Percentiles rank a stretch among this genome's conserved stretches.
These are phyloP conservation scores for Sphagnum fallax DNA, from an alignment of 228 moss, liverwort and hornwort genomes.

Conservation along the genomic window DNA sequence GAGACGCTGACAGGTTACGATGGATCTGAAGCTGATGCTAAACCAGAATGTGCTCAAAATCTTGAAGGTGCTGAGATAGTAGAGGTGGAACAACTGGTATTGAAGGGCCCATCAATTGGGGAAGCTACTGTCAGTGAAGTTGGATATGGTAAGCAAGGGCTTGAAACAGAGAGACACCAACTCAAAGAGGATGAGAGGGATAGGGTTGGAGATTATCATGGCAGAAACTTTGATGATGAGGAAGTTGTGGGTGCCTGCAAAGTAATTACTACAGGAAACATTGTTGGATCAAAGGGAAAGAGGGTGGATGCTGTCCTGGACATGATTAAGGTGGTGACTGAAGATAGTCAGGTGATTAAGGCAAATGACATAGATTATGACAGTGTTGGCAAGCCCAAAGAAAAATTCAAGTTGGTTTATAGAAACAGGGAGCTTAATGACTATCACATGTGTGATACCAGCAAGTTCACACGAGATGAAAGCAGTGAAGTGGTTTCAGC, in stretches of 20 bases:
- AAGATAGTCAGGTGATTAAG: slow-evolving; percentile 3
- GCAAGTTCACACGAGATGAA: slow-evolving; percentile 9
- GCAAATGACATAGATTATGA: slow-evolving; percentile 10
- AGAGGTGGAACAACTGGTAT: slow-evolving; percentile 24
- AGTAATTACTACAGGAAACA: slow-evolving; percentile 7
- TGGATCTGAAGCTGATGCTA: slow-evolving; percentile 20
- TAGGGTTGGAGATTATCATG: background rate
- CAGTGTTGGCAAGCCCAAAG: slow-evolving; percentile 17
- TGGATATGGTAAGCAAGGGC: slow-evolving; percentile 7
- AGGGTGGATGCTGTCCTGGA: background rate
- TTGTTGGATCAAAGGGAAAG: slow-evolving; percentile 3
- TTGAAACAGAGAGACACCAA: slow-evolving; percentile 1
- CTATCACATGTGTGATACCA: slow-evolving; percentile 10
- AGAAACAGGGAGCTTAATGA: slow-evolving; percentile 15
- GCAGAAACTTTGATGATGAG: background rate
- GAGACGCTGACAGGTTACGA: slow-evolving; percentile 25
- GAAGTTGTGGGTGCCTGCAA: slow-evolving; percentile 2
- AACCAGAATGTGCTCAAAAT: slow-evolving; percentile 22
- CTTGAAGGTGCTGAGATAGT: slow-evolving; percentile 51
- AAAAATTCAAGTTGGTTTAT: slow-evolving; percentile 11
- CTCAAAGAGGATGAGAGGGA: slow-evolving; percentile 3
- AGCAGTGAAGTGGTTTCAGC: slow-evolving; percentile 9
- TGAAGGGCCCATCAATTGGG: background rate
- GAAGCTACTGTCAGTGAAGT: background rate
- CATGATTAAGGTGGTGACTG: background rate